Evolutionary conservation across 345 rosid genomes (phyloP).

Genomic region (Eucalyptus virginea): DNA sequence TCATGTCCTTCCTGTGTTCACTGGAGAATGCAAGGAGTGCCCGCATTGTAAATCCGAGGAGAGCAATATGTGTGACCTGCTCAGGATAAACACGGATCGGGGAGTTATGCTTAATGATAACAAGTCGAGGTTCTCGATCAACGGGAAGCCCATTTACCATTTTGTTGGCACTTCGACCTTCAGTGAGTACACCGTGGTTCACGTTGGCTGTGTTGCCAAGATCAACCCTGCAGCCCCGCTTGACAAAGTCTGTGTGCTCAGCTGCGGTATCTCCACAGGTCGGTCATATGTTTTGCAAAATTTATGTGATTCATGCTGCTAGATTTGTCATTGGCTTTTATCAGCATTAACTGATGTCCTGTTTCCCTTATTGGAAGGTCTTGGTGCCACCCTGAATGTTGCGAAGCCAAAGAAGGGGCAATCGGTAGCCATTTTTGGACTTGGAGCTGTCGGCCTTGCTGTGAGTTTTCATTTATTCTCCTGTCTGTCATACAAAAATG

Average conservation of each 20-base stretch:
- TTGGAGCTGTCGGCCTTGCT: conserved; percentile 24
- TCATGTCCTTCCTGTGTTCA: conserved; percentile 24
- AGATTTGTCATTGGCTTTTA: neutral
- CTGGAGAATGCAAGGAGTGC: conserved; percentile 20
- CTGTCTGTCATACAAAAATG: neutral
- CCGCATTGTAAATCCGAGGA: conserved; percentile 15
- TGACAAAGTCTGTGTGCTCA: conserved; percentile 34
- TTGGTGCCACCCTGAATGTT: conserved; percentile 31
- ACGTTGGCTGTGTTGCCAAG: conserved; percentile 29
- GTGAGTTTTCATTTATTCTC: neutral
- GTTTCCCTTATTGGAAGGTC: conserved; percentile 2
- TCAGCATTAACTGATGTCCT: neutral
- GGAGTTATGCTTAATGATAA: conserved; percentile 22
- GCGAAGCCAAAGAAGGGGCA: conserved; percentile 22
- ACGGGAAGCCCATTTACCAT: conserved; percentile 20
- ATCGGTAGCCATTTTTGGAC: conserved; percentile 21
- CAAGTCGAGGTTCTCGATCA: conserved; percentile 13
- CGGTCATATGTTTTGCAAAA: neutral
- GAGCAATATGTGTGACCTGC: conserved; percentile 21
- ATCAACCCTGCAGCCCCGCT: conserved; percentile 34
- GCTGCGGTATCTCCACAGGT: conserved; percentile 45
- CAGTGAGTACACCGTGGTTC: conserved; percentile 26
- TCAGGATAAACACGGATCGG: conserved; percentile 19
- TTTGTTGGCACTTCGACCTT: conserved; percentile 29
- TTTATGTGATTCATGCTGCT: no score